These are phyloP conservation scores for Zasmidium angulare DNA, from an alignment of 2,329 filamentous ascomycete species.

Conservation along the genomic window DNA sequence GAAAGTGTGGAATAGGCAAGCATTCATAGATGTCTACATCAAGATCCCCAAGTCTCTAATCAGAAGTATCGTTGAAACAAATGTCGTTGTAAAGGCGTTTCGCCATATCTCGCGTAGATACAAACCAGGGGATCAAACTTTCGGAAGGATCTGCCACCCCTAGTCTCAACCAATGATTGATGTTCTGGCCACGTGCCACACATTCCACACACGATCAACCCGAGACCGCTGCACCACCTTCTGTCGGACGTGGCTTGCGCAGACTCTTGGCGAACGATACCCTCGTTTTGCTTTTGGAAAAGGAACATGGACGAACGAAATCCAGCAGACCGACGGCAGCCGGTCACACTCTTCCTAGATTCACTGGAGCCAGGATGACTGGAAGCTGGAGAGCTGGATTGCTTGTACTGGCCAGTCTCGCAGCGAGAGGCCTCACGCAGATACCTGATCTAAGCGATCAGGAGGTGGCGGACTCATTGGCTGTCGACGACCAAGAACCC, in stretches of 20 bases:
- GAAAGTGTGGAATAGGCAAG: too few species aligned
- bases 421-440: background rate
- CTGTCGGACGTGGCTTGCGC: background rate
- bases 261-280: background rate
- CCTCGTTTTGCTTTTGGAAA: background rate
- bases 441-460: background rate
- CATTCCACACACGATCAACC: background rate
- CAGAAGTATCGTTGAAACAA: too few species aligned
- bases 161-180: background rate
- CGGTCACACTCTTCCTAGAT: background rate
- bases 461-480: background rate
- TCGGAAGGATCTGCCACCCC: background rate
- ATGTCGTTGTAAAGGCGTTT: too few species aligned
- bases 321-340: background rate
- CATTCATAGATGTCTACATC: too few species aligned
- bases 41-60: too few species aligned
- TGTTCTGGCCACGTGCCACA: background rate
- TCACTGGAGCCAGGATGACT: background rate
- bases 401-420: background rate
- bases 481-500: too few species aligned
- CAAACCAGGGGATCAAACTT: background rate
- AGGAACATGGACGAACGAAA: background rate
- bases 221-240: background rate
- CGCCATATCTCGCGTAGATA: too few species aligned
- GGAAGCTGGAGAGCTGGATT: background rate